Conservation (phyloP, 2,329 filamentous ascomycete genomes). For the Fusarium solani-melongenae region DNA sequence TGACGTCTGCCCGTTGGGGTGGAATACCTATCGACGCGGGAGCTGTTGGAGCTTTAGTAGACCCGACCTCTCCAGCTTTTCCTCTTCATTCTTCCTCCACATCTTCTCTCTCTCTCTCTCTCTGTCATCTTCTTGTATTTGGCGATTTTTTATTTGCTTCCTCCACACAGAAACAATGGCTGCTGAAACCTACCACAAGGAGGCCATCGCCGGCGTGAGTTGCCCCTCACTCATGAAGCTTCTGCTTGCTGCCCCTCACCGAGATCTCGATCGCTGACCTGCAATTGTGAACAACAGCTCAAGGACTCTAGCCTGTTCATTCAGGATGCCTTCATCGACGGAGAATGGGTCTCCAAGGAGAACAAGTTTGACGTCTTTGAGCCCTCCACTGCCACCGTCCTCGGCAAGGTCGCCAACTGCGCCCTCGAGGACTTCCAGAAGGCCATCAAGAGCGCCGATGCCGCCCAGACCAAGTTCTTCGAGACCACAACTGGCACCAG, state of each 20-base stretch:
- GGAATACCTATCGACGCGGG: background rate
- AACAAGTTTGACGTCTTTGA: conserved; percentile 45
- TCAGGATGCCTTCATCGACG: conserved; percentile 44
- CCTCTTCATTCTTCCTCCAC: background rate
- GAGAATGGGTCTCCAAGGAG: conserved; percentile 44
- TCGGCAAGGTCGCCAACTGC: conserved; percentile 43
- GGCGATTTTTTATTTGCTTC: conserved; percentile 12
- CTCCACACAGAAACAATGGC: conserved; percentile 33
- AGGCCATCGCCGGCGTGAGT: conserved; percentile 41
- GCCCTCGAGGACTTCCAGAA: conserved; percentile 42
- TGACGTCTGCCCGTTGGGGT: conserved; percentile 33
- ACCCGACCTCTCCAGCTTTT: conserved; percentile 11
- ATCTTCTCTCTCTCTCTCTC: conserved; percentile 1
- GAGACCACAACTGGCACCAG: conserved; percentile 43
- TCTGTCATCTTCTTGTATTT: conserved; percentile 4
- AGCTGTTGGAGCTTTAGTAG: conserved; percentile 29
- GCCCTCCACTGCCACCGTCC: conserved; percentile 43
- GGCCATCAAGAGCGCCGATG: conserved; percentile 43
- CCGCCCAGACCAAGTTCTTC: conserved; percentile 40
- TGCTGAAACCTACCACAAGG: conserved; percentile 43
- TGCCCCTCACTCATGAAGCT: conserved; percentile 34
- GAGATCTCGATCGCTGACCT: conserved; percentile 19
- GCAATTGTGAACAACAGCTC: conserved; percentile 25
- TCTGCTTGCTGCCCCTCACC: background rate
- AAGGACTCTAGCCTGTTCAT: conserved; percentile 44